Percentiles rank a stretch among this genome's conserved stretches.
These are phyloP conservation scores for Penicillium sp. DNA, from an alignment of 2,329 filamentous ascomycete species.

Conservation along the genomic window DNA sequence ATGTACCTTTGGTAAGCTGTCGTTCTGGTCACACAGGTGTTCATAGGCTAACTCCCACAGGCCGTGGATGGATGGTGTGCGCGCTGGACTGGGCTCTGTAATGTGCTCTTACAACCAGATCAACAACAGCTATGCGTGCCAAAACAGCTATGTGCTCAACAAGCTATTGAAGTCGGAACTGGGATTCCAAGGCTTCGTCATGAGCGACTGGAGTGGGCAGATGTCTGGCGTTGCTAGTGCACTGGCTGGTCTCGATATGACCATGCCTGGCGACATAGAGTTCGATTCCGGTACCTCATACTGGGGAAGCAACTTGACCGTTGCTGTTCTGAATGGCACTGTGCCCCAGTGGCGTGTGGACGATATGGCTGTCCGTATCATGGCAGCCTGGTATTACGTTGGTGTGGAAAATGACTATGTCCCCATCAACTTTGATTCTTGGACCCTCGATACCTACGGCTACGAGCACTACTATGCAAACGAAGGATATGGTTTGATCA, in stretches of 20 bases:
- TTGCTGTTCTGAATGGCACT: conserved; percentile 38
- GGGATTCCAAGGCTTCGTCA: conserved; percentile 50
- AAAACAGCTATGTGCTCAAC: conserved; percentile 34
- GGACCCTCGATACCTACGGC: conserved; percentile 27
- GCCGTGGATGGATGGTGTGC: conserved; percentile 72
- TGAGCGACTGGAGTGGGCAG: conserved; percentile 47
- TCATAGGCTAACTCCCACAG: conserved; percentile 69
- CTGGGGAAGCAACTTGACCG: conserved; percentile 12
- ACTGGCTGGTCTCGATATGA: conserved; percentile 47
- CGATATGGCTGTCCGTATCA: conserved; percentile 48
- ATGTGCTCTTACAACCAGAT: conserved; percentile 49
- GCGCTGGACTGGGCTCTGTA: conserved; percentile 58
- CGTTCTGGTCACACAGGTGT: not conserved
- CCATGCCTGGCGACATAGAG: conserved; percentile 18
- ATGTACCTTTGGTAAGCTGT: not conserved
- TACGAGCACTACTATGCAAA: conserved; percentile 6
- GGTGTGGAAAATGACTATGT: conserved; percentile 39
- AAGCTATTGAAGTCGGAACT: conserved; percentile 51
- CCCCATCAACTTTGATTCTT: conserved; percentile 12
- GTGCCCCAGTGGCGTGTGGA: conserved; percentile 42
- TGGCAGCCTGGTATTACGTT: conserved; percentile 49
- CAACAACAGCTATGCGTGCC: conserved; percentile 48
- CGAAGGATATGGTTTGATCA: conserved; percentile 7
- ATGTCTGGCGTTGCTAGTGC: conserved; percentile 46
- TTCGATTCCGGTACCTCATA: conserved; percentile 36